Percentiles rank a stretch among this genome's conserved stretches.
Conservation (phyloP, 371 early-diverging fungal species). For the Nosema muscidifuracis region DNA sequence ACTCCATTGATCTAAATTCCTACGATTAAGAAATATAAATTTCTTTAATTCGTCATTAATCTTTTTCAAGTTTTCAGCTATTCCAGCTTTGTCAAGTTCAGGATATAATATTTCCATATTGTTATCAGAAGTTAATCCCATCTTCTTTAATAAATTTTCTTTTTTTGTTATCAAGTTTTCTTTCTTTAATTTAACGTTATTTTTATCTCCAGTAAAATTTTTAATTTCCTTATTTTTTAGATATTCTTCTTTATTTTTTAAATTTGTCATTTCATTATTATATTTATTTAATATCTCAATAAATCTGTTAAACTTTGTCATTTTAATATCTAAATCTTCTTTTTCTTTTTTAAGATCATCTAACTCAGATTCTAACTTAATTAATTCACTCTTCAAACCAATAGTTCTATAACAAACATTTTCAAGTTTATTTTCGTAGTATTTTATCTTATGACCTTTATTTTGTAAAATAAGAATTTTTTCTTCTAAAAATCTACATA, state of each 20-base stretch:
- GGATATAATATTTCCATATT: conserved; percentile 15
- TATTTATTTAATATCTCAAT: neutral
- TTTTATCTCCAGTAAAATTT: conserved; percentile 22
- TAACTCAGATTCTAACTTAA: conserved; percentile 7
- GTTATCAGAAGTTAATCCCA: too few relatives aligned
- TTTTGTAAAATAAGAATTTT: conserved; percentile 10
- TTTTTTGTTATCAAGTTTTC: conserved; percentile 29
- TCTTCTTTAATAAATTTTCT: conserved; percentile 23
- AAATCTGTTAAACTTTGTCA: neutral
- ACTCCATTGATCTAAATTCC: conserved; percentile 7
- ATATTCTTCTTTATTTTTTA: conserved; percentile 34
- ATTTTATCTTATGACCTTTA: neutral
- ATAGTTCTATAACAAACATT: neutral
- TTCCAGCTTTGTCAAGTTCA: conserved; percentile 9
- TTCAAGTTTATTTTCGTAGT: conserved; percentile 3
- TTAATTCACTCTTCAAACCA: conserved; percentile 2
- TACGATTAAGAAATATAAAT: conserved; percentile 24
- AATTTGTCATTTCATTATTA: neutral
- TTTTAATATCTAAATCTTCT: conserved; percentile 15
- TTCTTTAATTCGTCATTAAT: conserved; percentile 35
- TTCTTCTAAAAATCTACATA: neutral
- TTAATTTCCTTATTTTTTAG: too few relatives aligned
- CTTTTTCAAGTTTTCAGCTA: conserved; percentile 18
- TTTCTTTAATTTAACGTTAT: conserved; percentile 29
- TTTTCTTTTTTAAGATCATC: conserved; percentile 15